Percentiles rank a stretch among this genome's conserved stretches.
These are phyloP conservation scores for Solanum lycopersicoides DNA, from an alignment of 257 asterid genomes.

Conservation along the genomic window DNA sequence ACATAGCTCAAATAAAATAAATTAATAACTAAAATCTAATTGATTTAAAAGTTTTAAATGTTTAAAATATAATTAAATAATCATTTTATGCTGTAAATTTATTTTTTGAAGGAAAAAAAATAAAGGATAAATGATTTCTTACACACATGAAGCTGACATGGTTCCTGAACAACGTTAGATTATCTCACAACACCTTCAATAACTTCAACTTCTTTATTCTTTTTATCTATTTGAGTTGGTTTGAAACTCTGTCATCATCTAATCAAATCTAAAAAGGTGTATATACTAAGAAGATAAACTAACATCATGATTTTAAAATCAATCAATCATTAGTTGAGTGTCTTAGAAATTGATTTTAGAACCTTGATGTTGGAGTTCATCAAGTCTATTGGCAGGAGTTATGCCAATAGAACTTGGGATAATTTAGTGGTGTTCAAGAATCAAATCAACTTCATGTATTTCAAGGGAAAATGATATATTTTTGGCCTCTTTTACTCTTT, in stretches of 20 bases:
- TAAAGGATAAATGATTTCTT: too few relatives aligned
- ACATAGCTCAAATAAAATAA: neutral
- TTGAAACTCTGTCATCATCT: neutral
- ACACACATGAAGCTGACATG: neutral
- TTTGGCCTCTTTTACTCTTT: neutral
- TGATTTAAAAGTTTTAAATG: neutral
- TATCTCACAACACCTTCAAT: neutral
- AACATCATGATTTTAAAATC: neutral
- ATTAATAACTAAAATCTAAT: too few relatives aligned
- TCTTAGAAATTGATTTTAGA: neutral
- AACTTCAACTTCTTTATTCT: neutral
- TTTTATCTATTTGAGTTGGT: neutral
- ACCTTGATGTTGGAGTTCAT: neutral
- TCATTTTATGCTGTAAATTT: neutral
- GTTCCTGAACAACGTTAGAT: neutral
- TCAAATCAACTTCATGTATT: too few relatives aligned
- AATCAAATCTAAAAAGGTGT: too few relatives aligned
- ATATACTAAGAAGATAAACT: neutral
- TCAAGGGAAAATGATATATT: neutral
- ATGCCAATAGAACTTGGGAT: neutral
- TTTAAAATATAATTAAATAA: too few relatives aligned
- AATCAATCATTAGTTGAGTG: too few relatives aligned
- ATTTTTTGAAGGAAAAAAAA: neutral
- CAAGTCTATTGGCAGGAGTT: neutral
- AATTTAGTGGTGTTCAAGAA: too few relatives aligned